Percentiles rank a stretch among this genome's conserved stretches.
These are phyloP conservation scores for Blastobotrys elegans DNA, from an alignment of 1,139 yeast species.

Conservation along the genomic window DNA sequence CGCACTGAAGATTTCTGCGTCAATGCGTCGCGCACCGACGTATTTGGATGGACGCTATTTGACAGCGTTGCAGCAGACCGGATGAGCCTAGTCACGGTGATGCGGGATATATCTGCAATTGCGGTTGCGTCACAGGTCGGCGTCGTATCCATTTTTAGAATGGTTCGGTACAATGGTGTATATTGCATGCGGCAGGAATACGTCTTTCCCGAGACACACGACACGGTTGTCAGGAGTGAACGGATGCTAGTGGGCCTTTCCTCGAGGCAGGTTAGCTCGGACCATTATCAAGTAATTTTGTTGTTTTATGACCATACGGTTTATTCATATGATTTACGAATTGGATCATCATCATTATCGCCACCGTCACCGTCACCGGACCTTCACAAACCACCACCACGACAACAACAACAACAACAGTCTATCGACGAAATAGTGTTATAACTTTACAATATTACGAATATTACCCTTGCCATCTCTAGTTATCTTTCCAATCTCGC, in stretches of 20 bases:
- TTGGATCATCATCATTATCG: slow-evolving; percentile 9
- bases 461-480: slow-evolving; percentile 21
- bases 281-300: slow-evolving; percentile 3
- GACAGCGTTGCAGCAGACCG: slow-evolving; percentile 38
- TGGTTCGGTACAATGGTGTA: slow-evolving; percentile 53
- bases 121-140: slow-evolving; percentile 59
- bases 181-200: slow-evolving; percentile 59
- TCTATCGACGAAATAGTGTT: background rate
- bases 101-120: slow-evolving; percentile 52
- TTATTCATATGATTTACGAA: slow-evolving; percentile 6
- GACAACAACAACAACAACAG: background rate
- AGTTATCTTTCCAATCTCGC: slow-evolving; percentile 27
- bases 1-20: slow-evolving; percentile 48
- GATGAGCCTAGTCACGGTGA: slow-evolving; percentile 46
- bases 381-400: background rate
- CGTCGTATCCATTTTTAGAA: slow-evolving; percentile 49
- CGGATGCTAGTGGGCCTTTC: slow-evolving; percentile 23
- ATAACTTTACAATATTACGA: slow-evolving; percentile 21
- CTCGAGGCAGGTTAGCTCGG: slow-evolving; percentile 17
- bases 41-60: slow-evolving; percentile 40
- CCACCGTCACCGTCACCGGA: background rate
- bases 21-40: slow-evolving; percentile 44
- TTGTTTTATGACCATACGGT: background rate
- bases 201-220: slow-evolving; percentile 36
- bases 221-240: slow-evolving; percentile 8